Evolutionary conservation across 768 basidiomycete genomes (phyloP), one percentile per base, ranked within the genome.

Genomic region (Pleurotus sapidus): DNA sequence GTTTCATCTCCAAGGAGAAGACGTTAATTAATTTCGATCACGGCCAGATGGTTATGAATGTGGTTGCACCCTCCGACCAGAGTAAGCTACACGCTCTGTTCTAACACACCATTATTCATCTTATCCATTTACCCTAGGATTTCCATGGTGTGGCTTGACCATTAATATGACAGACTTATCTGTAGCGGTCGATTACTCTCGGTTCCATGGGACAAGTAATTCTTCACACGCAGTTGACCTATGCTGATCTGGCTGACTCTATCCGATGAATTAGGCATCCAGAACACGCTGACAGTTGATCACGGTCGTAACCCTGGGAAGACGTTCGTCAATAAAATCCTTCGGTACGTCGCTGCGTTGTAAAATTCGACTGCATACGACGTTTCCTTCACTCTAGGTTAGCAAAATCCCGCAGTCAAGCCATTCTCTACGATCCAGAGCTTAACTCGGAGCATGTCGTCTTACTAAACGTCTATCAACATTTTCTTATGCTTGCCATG

Each of bases 101-200:
- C 45, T 49, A 24, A 57, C 12, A 9, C 5, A 27, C 20, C 23
- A 48, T 18, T 59, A 12, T 30, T 56, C 5, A 42, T 11, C 23
- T 45, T n/a, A 39, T 11, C 34, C 27, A 20, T 27, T 11, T 30
- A 46, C 30, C 45, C 3, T 40, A 95, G 94, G 75, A 42, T 98
- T 99, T 68, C 89, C 93, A 1, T 99, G 95, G 90, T 99, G 97
- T 73, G 97, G 95, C 2, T 81, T 88, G 60, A 66, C 86, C 54
- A 89, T 99, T 63, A 72, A 94, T 64, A 90, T 86, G 77, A 71
- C 67, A 18, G 82, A 87, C 61, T 77, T 99, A 34, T 91, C 93
- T 8, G 77, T 98, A 23, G 80, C 86, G 8, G 84, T 81, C 1
- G 95, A 98, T 67, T 92, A 93, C 65, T 73, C 80, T 2, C 82